Conservation (phyloP, 768 basidiomycete species). For the Psilocybe sp. region DNA sequence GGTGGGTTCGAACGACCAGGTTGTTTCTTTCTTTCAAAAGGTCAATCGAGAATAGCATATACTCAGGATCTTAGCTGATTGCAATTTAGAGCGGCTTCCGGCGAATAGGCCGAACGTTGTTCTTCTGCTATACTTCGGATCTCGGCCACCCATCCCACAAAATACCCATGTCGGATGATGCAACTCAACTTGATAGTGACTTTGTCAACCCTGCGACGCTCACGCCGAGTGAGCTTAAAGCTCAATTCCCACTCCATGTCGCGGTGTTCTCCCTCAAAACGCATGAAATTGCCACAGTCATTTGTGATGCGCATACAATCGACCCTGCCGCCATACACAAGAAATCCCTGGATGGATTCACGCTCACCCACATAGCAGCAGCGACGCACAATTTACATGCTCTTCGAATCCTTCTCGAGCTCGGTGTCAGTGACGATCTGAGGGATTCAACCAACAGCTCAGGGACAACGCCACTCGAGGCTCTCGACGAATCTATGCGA, state of each 20-base stretch:
- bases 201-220: not conserved
- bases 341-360: constrained; percentile 2
- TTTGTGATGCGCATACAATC: not conserved
- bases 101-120: constrained; percentile 22
- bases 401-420: constrained; percentile 2
- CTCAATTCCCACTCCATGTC: constrained; percentile 7
- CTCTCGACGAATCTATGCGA: constrained; percentile 1
- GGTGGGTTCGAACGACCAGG: not conserved
- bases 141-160: constrained; percentile 19
- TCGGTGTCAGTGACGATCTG: constrained; percentile 5
- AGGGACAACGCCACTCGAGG: constrained; percentile 9
- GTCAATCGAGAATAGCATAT: not conserved
- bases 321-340: constrained; percentile 4
- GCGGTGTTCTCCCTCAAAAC: not conserved
- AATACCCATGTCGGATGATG: constrained; percentile 1
- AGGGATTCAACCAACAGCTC: constrained; percentile 1
- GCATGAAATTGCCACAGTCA: not conserved
- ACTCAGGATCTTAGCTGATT: not conserved
- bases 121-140: constrained; percentile 20
- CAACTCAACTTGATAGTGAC: not conserved
- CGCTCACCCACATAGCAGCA: constrained; percentile 7
- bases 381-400: constrained; percentile 3
- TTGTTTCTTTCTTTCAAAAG: not conserved
- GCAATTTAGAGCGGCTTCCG: constrained; percentile 20
- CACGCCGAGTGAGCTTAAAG: not conserved